Evolutionary conservation across 345 rosid species (phyloP), one percentile per base, ranked within the genome.

Genomic region (Rhodomyrtus tomentosa): DNA sequence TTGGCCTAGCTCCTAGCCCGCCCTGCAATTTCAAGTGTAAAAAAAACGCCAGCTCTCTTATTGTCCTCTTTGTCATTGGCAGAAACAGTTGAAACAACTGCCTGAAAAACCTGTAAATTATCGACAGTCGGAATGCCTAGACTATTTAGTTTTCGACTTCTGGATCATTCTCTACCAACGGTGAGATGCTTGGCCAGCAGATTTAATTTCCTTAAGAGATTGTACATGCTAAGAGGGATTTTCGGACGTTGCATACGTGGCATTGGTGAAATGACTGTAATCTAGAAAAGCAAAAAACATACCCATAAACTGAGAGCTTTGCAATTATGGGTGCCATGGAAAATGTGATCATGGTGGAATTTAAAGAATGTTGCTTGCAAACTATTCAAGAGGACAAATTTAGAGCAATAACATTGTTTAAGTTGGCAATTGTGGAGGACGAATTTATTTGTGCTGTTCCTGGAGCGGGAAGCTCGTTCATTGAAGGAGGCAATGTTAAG

Each of bases 11-110:
- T 36, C 79, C 79, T 68, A 68, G 79, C 79, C 79, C 32, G 49
- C 81, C 24, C 82, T 56, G n/a, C 84, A 82, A 51, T 87, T 54
- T 85, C 89, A 83, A 84, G 73, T 88, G 88, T 83, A 87, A 84
- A 89, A 87, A 86, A 36, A 68, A 18, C 82, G 83, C 80, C 55
- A 52, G 56, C 84, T 68, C 42, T 20, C 72, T 49, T 25, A 15
- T 3, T 51, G 79, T 51, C 76, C 16, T 15, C 58, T n/a, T 50
- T 80, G 83, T 54, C 25, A 68, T 36, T 36, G 45, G 45, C 79
- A 36, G 79, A 68, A 18, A 62, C 76, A 36, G 79, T 68, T 18
- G 79, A 68, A 68, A 68, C 45, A 36, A 36, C 45, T 68, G 79
- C 79, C 45, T 36, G 1, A 36, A 36, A 36, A 68, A 38, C 79